These are phyloP conservation scores for Parachaetomium inaequale DNA, from an alignment of 495 filamentous ascomycete genomes.

Conservation along the genomic window DNA sequence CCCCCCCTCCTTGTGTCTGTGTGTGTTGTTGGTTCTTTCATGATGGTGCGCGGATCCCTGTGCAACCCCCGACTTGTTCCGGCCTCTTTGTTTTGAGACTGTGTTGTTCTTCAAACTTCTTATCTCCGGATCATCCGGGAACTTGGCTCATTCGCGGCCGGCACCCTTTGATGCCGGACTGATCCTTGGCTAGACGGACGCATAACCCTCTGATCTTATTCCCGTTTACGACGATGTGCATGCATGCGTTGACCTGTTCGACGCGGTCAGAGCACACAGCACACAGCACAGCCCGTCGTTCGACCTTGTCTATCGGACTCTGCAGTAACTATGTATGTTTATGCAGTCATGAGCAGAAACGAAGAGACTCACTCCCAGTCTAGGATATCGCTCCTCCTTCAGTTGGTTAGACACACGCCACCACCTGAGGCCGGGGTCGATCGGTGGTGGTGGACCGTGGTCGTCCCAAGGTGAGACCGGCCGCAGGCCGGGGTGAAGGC, in stretches of 20 bases:
- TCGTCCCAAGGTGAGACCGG: no score
- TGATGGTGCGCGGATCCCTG: no score
- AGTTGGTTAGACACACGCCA: no score
- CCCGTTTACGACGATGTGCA: slow-evolving; percentile 7
- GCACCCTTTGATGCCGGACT: not conserved
- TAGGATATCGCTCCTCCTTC: no score
- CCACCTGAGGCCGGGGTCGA: no score
- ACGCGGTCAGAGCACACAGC: not conserved
- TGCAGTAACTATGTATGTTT: not conserved
- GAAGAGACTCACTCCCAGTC: no score
- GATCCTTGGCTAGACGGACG: no score
- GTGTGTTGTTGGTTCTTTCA: no score
- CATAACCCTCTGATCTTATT: not conserved
- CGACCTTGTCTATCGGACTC: no score
- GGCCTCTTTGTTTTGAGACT: not conserved
- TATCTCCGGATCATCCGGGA: not conserved
- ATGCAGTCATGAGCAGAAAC: not conserved
- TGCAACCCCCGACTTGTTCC: not conserved
- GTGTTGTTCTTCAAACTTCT: not conserved
- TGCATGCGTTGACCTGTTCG: not conserved
- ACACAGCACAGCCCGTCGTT: not conserved
- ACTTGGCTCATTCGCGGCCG: not conserved
- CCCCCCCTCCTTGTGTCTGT: no score
- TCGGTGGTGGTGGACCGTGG: no score
- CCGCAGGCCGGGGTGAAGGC: no score